Conservation (phyloP, 1,284 basidiomycete species). For the Cutaneotrichosporon daszewskae region DNA sequence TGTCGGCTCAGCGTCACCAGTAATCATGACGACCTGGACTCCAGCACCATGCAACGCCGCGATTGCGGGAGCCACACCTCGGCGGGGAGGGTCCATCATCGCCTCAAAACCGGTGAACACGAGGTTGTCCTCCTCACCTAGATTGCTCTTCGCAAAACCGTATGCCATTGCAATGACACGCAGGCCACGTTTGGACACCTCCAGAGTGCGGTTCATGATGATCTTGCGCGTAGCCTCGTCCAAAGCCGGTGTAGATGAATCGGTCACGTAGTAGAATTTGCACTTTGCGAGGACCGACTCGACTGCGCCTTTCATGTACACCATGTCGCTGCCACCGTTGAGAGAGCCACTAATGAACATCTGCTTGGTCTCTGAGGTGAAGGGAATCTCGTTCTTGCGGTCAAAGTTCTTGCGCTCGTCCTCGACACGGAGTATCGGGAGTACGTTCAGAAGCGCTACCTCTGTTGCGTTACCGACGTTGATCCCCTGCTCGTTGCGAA, state of each 20-base stretch:
- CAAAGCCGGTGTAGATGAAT: conserved; percentile 71
- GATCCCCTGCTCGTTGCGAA: conserved; percentile 64
- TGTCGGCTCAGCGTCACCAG: conserved; percentile 88
- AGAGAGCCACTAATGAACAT: conserved; percentile 78
- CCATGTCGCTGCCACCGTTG: conserved; percentile 59
- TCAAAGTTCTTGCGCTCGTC: conserved; percentile 69
- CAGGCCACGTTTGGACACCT: conserved; percentile 68
- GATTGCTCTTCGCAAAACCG: conserved; percentile 53
- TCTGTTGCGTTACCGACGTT: conserved; percentile 85
- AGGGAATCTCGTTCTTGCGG: conserved; percentile 72
- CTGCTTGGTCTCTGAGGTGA: conserved; percentile 86
- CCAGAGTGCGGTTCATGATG: conserved; percentile 65
- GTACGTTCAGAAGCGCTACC: conserved; percentile 79
- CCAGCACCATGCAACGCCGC: conserved; percentile 72
- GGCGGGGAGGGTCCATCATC: conserved; percentile 91
- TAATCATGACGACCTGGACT: conserved; percentile 97
- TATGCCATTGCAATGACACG: conserved; percentile 88
- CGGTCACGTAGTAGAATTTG: conserved; percentile 78
- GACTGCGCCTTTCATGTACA: conserved; percentile 89
- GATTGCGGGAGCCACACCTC: conserved; percentile 86
- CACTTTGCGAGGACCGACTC: conserved; percentile 80
- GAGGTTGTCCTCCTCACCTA: conserved; percentile 53
- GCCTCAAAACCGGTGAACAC: conserved; percentile 89
- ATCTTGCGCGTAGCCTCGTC: conserved; percentile 62
- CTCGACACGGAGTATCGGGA: conserved; percentile 62